Percentiles rank a stretch among this genome's conserved stretches.
These are phyloP conservation scores for Rhynchosporium secalis DNA, from an alignment of 2,329 filamentous ascomycete genomes.

Conservation along the genomic window DNA sequence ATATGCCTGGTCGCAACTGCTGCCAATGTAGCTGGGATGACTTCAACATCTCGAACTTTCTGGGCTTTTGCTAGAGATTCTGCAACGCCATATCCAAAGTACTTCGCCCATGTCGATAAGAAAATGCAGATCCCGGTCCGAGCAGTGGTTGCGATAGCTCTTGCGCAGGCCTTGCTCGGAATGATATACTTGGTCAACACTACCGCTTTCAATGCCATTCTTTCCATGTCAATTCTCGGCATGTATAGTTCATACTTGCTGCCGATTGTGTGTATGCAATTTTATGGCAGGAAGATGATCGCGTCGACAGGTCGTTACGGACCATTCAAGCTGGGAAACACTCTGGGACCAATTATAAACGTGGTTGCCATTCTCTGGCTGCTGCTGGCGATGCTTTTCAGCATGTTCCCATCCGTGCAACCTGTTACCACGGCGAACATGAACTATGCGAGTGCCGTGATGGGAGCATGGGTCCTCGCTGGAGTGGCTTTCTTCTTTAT, in stretches of 20 bases:
- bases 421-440: slow-evolving; percentile 47
- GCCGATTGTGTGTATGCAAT: slow-evolving; percentile 43
- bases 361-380: slow-evolving; percentile 47
- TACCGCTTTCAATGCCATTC: slow-evolving; percentile 50
- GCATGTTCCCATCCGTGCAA: slow-evolving; percentile 46
- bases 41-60: slow-evolving; percentile 45
- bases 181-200: slow-evolving; percentile 49
- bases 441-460: slow-evolving; percentile 49
- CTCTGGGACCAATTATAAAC: slow-evolving; percentile 43
- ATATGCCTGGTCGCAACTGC: slow-evolving; percentile 48
- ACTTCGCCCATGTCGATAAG: slow-evolving; percentile 42
- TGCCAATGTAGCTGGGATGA: slow-evolving; percentile 48
- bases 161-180: slow-evolving; percentile 48
- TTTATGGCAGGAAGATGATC: slow-evolving; percentile 40
- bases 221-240: slow-evolving; percentile 47
- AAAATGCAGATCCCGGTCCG: slow-evolving; percentile 41
- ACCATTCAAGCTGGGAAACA: slow-evolving; percentile 39
- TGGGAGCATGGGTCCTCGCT: slow-evolving; percentile 44
- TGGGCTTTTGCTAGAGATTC: slow-evolving; percentile 50
- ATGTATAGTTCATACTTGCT: slow-evolving; percentile 48
- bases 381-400: slow-evolving; percentile 46
- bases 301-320: slow-evolving; percentile 31
- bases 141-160: slow-evolving; percentile 45
- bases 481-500: slow-evolving; percentile 42
- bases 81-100: slow-evolving; percentile 41